phyloP scores from a whole-genome alignment of 345 rosid species.

The Populus tremula region DNA sequence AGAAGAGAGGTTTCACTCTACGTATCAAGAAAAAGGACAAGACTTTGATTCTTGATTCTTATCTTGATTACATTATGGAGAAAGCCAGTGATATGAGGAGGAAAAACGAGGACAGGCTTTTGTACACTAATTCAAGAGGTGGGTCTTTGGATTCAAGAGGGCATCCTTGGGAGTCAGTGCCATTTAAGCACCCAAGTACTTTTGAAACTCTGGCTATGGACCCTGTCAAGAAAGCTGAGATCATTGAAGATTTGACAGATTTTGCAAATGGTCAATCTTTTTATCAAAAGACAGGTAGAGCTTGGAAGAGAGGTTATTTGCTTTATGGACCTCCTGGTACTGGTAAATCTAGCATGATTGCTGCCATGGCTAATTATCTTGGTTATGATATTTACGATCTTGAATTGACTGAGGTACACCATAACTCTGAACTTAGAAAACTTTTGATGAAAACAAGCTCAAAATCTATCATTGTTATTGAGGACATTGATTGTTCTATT shows the following conservation, averaged over 20 bases:
- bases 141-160: conserved; percentile 87
- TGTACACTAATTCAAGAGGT: conserved; percentile 83
- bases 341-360: conserved; percentile 95
- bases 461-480: conserved; percentile 85
- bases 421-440: conserved; percentile 80
- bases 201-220: conserved; percentile 91
- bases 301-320: conserved; percentile 92
- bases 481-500: conserved; percentile 88
- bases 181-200: conserved; percentile 93
- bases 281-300: conserved; percentile 85
- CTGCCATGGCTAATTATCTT: conserved; percentile 91
- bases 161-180: conserved; percentile 95
- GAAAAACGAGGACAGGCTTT: conserved; percentile 61
- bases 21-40: conserved; percentile 69
- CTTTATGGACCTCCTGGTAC: conserved; percentile 95
- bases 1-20: conserved; percentile 85
- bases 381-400: conserved; percentile 93
- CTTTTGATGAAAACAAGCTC: conserved; percentile 86
- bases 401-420: conserved; percentile 89
- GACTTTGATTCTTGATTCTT: conserved; percentile 49
- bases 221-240: conserved; percentile 52
- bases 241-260: conserved; percentile 71
- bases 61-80: conserved; percentile 78
- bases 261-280: conserved; percentile 61
- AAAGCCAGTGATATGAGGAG: conserved; percentile 72